phyloP scores from a whole-genome alignment of 2,329 filamentous ascomycete genomes.

The Cytospora piceicola region DNA sequence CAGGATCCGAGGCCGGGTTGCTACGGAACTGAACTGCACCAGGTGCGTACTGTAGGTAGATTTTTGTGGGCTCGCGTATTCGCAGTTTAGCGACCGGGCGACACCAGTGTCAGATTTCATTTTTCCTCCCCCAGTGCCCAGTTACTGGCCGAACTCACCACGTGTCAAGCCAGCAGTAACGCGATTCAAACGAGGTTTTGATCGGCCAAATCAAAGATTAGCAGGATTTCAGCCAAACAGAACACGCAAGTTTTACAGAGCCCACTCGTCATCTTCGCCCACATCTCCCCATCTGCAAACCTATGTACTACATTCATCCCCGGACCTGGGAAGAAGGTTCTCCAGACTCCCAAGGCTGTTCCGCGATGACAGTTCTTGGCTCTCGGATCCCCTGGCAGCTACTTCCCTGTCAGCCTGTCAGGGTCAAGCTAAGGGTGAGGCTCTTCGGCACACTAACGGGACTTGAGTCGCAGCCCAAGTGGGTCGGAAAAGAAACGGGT shows the following conservation, averaged over 20 bases:
- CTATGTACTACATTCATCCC: too few relatives aligned
- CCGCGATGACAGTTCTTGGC: too few relatives aligned
- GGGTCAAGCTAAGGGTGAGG: background rate
- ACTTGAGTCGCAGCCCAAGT: slow-evolving; percentile 5
- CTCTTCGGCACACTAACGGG: slow-evolving; percentile 12
- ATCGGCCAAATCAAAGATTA: slow-evolving; percentile 4
- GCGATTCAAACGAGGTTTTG: slow-evolving; percentile 8
- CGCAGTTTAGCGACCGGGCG: background rate
- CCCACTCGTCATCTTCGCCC: background rate
- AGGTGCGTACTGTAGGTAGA: background rate
- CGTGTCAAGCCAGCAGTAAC: slow-evolving; percentile 17
- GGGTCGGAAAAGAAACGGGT: background rate
- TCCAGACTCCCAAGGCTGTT: too few relatives aligned
- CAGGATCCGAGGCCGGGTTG: slow-evolving; percentile 24
- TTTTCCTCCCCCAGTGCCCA: background rate
- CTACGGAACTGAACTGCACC: background rate
- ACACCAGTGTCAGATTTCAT: slow-evolving; percentile 3
- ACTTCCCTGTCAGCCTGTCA: background rate
- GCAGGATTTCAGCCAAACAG: background rate
- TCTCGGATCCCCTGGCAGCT: background rate
- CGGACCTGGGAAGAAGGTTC: too few relatives aligned
- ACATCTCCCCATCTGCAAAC: too few relatives aligned
- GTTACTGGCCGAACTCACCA: slow-evolving; percentile 13
- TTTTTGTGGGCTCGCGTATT: slow-evolving; percentile 20
- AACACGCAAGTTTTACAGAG: background rate